Percentiles rank a stretch among this genome's conserved stretches.
Evolutionary conservation across 179 eudicot species (phyloP).

Genomic region (Beta corolliflora): DNA sequence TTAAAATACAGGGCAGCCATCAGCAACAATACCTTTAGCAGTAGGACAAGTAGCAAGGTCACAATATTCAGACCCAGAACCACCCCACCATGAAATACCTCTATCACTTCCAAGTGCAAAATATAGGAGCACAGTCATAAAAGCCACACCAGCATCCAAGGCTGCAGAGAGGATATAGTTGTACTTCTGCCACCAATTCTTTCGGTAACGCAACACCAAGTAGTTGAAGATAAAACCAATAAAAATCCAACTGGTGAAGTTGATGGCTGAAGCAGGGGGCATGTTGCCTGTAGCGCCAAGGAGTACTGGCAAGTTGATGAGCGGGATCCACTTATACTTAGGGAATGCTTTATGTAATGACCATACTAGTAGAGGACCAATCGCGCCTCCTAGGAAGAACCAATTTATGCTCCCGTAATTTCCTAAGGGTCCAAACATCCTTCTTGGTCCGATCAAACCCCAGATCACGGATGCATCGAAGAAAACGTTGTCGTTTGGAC

Average conservation of each 20-base stretch:
- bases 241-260: constrained; percentile 61
- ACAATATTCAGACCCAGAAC: constrained; percentile 58
- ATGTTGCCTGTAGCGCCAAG: constrained; percentile 58
- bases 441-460: constrained; percentile 74
- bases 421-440: constrained; percentile 64
- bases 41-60: constrained; percentile 70
- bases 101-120: constrained; percentile 42
- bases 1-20: constrained; percentile 54
- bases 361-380: constrained; percentile 51
- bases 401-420: constrained; percentile 58
- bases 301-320: constrained; percentile 69
- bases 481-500: constrained; percentile 62
- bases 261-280: constrained; percentile 80
- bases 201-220: constrained; percentile 50
- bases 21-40: constrained; percentile 56
- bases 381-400: constrained; percentile 59
- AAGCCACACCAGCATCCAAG: constrained; percentile 73
- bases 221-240: constrained; percentile 59
- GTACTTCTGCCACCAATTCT: constrained; percentile 80
- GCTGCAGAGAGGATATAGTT: constrained; percentile 76
- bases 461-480: constrained; percentile 82
- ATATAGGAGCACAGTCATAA: constrained; percentile 66
- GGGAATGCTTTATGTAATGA: constrained; percentile 60
- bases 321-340: constrained; percentile 52
- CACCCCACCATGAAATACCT: constrained; percentile 69